These are phyloP conservation scores for Euphorbia celastroides DNA, from an alignment of 441 rosid genomes.

Conservation along the genomic window DNA sequence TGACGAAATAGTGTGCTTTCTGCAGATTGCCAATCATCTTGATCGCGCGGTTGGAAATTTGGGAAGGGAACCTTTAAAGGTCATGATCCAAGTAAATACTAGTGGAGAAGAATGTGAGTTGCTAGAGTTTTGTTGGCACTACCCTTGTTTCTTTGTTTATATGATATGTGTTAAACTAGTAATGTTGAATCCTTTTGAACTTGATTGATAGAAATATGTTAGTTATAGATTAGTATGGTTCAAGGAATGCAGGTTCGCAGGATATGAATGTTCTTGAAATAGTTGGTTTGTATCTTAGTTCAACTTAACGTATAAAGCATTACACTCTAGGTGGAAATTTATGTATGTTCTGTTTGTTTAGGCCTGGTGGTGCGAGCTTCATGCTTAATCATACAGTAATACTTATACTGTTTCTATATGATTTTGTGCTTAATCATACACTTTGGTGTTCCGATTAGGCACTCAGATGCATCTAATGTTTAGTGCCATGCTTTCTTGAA, in stretches of 20 bases:
- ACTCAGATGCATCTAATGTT: neutral
- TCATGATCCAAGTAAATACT: constrained; percentile 90
- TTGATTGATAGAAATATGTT: neutral
- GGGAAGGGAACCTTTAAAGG: constrained; percentile 76
- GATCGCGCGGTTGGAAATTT: constrained; percentile 56
- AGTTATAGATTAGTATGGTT: neutral
- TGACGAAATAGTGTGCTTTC: constrained; percentile 6
- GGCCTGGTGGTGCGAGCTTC: neutral
- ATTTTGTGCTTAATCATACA: neutral
- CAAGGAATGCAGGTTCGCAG: neutral
- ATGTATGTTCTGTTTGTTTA: neutral
- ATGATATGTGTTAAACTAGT: neutral
- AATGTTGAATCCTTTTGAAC: neutral
- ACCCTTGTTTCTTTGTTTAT: neutral
- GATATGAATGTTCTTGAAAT: neutral
- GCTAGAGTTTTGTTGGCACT: neutral
- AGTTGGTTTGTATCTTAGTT: neutral
- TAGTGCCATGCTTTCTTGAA: neutral
- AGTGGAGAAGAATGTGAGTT: constrained; percentile 97
- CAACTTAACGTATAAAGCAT: neutral
- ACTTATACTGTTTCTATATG: neutral
- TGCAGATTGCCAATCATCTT: constrained; percentile 88
- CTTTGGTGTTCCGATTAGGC: neutral
- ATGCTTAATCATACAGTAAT: neutral
- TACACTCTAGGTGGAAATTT: neutral